Evolutionary conservation across 768 basidiomycete species (phyloP), one percentile per base, ranked within the genome.

Genomic region (Lactarius indigo): DNA sequence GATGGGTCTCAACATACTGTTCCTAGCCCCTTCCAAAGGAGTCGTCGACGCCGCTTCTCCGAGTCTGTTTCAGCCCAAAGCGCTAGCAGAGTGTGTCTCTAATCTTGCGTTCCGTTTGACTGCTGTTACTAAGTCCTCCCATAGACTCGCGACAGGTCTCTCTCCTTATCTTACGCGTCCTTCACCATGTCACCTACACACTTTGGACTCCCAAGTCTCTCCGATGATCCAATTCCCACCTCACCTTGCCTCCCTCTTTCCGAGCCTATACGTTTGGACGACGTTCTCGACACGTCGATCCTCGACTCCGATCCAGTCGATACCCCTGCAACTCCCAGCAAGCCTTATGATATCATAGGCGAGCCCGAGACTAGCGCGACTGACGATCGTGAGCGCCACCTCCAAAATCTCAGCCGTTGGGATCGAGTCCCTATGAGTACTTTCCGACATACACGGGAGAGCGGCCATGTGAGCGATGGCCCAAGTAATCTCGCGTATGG

Each of bases 281-380:
- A 93, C 70, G 90, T 93, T 20, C 80, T 93, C 41, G 89, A 93
- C 64, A 81, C 87, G 1, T 87, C 91, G 0, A 85, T 89, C 75
- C 78, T 92, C 23, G 87, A 86, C 70, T 81, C 83, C 0, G 87
- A 87, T 59, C 69, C 81, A 78, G 20, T 74, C 74, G 66, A 65
- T 39, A 41, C 64, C 5, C 44, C 56, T 52, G 33, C 57, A 26
- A 41, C 54, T 26, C 52, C 41, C 56, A 44, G 56, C 57, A 28
- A 64, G 66, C 31, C 68, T 57, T 26, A 57, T 59, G 57, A 73
- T 65, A n/a, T 62, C 62, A 50, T 68, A 71, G 55, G 42, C 60
- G 55, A 69, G 23, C 61, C 67, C n/a, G 70, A 69, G 57, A 44
- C 57, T 31, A 44, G 59, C 61, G 52, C 58, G 59, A 59, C 65